Evolutionary conservation across 2,329 filamentous ascomycete species (phyloP).

Genomic region (Sporothrix inflata): DNA sequence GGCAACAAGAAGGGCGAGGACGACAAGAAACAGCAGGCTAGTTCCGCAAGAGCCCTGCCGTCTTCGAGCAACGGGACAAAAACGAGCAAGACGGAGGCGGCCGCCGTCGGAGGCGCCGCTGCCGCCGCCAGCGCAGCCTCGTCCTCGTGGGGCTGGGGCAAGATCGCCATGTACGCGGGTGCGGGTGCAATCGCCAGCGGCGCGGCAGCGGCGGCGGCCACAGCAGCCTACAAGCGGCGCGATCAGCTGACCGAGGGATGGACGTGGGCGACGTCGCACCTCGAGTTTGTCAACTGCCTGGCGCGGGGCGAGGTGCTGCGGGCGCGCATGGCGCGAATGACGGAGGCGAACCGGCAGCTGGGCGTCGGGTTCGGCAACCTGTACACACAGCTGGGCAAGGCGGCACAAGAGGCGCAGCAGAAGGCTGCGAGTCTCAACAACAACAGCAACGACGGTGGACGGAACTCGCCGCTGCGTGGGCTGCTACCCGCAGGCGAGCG

Average conservation of each 20-base stretch:
- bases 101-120: slow-evolving; percentile 32
- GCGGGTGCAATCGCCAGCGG: slow-evolving; percentile 61
- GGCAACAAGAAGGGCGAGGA: slow-evolving; percentile 42
- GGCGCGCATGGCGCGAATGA: slow-evolving; percentile 70
- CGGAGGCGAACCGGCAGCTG: slow-evolving; percentile 65
- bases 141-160: slow-evolving; percentile 76
- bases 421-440: slow-evolving; percentile 47
- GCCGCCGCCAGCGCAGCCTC: neutral
- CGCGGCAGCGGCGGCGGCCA: slow-evolving; percentile 78
- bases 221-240: slow-evolving; percentile 83
- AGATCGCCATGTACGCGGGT: slow-evolving; percentile 82
- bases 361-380: slow-evolving; percentile 81
- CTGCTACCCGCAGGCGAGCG: slow-evolving; percentile 69
- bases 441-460: slow-evolving; percentile 49
- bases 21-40: neutral
- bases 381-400: slow-evolving; percentile 80
- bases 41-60: neutral
- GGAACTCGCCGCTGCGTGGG: slow-evolving; percentile 48
- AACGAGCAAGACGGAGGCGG: neutral
- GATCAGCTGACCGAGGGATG: slow-evolving; percentile 77
- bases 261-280: slow-evolving; percentile 83
- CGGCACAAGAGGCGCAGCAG: slow-evolving; percentile 36
- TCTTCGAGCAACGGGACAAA: neutral
- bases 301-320: slow-evolving; percentile 81
- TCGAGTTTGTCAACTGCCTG: slow-evolving; percentile 91